These are phyloP conservation scores for Suhomyces bribrorum DNA, from an alignment of 1,139 yeast genomes.

Conservation along the genomic window DNA sequence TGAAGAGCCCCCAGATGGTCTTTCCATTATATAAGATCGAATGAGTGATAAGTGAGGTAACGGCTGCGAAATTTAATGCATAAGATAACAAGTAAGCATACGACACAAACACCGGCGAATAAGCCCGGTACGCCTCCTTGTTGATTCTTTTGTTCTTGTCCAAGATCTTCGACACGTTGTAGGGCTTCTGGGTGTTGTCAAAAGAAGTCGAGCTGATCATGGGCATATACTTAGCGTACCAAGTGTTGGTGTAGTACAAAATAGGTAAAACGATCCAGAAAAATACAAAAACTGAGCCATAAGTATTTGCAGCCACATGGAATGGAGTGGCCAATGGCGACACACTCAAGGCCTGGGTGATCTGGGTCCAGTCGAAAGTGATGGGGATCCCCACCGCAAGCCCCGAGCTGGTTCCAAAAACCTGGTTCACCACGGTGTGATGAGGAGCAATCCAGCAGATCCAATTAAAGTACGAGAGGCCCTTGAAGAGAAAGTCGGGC, in stretches of 20 bases:
- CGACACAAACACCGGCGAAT: constrained; percentile 41
- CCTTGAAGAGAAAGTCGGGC: constrained; percentile 20
- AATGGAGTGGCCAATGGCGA: constrained; percentile 24
- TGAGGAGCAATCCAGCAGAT: constrained; percentile 45
- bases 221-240: constrained; percentile 55
- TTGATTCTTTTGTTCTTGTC: constrained; percentile 17
- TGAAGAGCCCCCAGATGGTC: constrained; percentile 32
- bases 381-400: constrained; percentile 22
- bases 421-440: constrained; percentile 29
- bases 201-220: constrained; percentile 42
- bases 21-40: constrained; percentile 40
- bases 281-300: constrained; percentile 30
- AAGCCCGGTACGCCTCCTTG: constrained; percentile 28
- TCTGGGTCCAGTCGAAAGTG: constrained; percentile 59
- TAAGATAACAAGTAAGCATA: constrained; percentile 39
- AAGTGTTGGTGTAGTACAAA: constrained; percentile 52
- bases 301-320: constrained; percentile 21
- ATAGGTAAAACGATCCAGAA: constrained; percentile 46
- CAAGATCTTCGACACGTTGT: constrained; percentile 37
- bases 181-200: constrained; percentile 46
- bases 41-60: constrained; percentile 39
- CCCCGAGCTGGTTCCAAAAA: constrained; percentile 19
- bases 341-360: constrained; percentile 24
- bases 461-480: constrained; percentile 35
- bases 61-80: constrained; percentile 45